Conservation (phyloP, 73 alveolate genomes). For the Vitrella brassicaformis region DNA sequence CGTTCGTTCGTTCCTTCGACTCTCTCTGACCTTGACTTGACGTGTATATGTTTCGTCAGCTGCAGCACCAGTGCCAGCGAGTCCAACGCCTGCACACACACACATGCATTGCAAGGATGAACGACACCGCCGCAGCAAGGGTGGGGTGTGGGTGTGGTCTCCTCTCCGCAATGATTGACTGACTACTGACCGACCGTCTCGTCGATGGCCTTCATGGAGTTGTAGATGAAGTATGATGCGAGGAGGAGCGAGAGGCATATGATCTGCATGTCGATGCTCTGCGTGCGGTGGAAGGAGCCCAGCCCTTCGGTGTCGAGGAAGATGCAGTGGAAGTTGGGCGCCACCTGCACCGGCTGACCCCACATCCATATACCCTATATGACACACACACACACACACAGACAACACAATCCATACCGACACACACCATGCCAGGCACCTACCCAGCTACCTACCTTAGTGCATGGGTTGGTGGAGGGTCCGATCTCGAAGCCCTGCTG, state of each 20-base stretch:
- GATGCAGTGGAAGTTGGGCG: slow-evolving; percentile 14
- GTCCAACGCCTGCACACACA: slow-evolving; percentile 30
- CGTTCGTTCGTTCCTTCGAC: too few relatives aligned
- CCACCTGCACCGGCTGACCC: slow-evolving; percentile 79
- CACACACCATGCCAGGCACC: background rate
- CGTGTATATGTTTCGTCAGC: slow-evolving; percentile 76
- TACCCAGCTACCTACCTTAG: slow-evolving; percentile 37
- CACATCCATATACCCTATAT: slow-evolving; percentile 92
- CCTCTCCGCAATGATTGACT: too few relatives aligned
- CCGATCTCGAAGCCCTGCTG: slow-evolving; percentile 95
- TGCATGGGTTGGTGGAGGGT: slow-evolving; percentile 79
- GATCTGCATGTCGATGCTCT: slow-evolving; percentile 76
- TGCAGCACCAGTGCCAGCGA: slow-evolving; percentile 70
- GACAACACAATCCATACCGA: background rate
- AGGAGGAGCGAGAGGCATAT: slow-evolving; percentile 75
- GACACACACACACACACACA: background rate
- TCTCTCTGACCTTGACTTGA: slow-evolving; percentile 47
- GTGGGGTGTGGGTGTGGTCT: too few relatives aligned
- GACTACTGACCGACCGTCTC: slow-evolving; percentile 86
- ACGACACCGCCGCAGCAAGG: too few relatives aligned
- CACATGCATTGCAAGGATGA: background rate
- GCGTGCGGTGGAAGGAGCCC: slow-evolving; percentile 80
- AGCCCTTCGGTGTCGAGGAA: slow-evolving; percentile 90
- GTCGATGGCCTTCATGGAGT: slow-evolving; percentile 90
- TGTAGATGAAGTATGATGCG: slow-evolving; percentile 70